Evolutionary conservation across 2,329 filamentous ascomycete species (phyloP).

Genomic region (Aspergillus sp.): DNA sequence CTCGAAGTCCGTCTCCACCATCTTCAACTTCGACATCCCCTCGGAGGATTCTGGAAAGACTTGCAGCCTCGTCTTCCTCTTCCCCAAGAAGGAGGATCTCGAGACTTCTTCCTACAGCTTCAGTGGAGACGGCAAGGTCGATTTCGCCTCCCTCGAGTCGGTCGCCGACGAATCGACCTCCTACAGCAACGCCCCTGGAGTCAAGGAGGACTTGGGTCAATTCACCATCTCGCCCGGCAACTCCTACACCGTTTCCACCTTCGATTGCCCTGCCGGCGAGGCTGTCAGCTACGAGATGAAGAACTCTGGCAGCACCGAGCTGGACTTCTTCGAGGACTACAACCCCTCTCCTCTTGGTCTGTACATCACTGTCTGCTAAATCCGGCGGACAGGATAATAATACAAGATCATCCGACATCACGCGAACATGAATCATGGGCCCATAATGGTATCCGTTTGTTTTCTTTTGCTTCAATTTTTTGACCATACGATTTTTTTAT

Average conservation of each 20-base stretch:
- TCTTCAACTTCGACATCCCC: conserved; percentile 71
- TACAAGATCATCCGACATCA: conserved; percentile 6
- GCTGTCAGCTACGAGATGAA: conserved; percentile 55
- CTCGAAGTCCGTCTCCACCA: conserved; percentile 52
- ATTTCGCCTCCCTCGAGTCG: conserved; percentile 52
- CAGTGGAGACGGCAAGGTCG: conserved; percentile 54
- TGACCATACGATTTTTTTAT: conserved; percentile 1
- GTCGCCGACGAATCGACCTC: conserved; percentile 52
- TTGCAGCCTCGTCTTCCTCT: conserved; percentile 66
- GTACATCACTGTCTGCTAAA: conserved; percentile 44
- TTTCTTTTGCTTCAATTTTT: background rate
- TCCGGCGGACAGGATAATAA: background rate
- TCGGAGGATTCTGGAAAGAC: conserved; percentile 54
- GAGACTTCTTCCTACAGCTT: conserved; percentile 60
- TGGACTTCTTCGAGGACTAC: conserved; percentile 66
- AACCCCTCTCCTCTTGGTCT: conserved; percentile 51
- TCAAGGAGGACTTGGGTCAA: conserved; percentile 45
- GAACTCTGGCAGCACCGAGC: conserved; percentile 49
- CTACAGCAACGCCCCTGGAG: conserved; percentile 53
- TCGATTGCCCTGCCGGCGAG: conserved; percentile 56
- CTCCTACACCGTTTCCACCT: conserved; percentile 54
- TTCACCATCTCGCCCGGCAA: conserved; percentile 54
- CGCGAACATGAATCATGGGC: conserved; percentile 18
- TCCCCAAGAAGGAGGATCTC: conserved; percentile 58
- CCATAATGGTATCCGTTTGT: conserved; percentile 3